A percentile compares a stretch with the other conserved stretches of the same genome.
These are phyloP conservation scores for Malus asiatica DNA, from an alignment of 306 rosid genomes.

Conservation along the genomic window DNA sequence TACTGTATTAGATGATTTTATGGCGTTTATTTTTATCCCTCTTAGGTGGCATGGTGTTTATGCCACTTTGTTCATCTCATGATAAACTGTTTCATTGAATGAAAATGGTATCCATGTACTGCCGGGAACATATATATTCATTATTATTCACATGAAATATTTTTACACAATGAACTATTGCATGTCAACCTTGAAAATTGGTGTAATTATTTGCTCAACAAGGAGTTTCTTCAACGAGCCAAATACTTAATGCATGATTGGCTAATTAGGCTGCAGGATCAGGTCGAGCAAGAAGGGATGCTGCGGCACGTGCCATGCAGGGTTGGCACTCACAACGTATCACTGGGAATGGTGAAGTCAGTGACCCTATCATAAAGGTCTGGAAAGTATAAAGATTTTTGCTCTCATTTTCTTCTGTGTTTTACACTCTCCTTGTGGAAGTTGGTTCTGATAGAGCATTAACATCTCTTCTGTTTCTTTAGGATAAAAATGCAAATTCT, in stretches of 20 bases:
- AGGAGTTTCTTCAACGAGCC: background rate
- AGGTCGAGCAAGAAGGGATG: slow-evolving; percentile 94
- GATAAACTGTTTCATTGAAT: background rate
- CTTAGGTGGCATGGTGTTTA: background rate
- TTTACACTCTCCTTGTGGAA: background rate
- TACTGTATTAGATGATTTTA: background rate
- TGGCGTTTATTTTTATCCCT: background rate
- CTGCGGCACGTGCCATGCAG: slow-evolving; percentile 99
- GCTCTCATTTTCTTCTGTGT: slow-evolving; percentile 13
- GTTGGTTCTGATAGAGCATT: slow-evolving; percentile 11
- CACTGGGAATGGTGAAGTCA: slow-evolving; percentile 91
- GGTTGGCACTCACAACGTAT: slow-evolving; percentile 99
- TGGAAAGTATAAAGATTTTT: slow-evolving; percentile 19
- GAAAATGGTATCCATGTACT: background rate
- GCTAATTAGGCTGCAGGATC: slow-evolving; percentile 62
- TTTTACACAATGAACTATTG: background rate
- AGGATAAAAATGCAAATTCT: slow-evolving; percentile 71
- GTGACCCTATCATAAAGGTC: slow-evolving; percentile 93
- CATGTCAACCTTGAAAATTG: background rate
- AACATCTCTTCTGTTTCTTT: slow-evolving; percentile 14
- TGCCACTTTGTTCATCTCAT: background rate
- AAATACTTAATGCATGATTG: background rate
- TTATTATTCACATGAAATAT: background rate
- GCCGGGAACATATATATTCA: background rate
- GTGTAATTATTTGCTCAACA: background rate